These are phyloP conservation scores for Phytophthora palmivora DNA, from an alignment of 352 stramenopile species.

Conservation along the genomic window DNA sequence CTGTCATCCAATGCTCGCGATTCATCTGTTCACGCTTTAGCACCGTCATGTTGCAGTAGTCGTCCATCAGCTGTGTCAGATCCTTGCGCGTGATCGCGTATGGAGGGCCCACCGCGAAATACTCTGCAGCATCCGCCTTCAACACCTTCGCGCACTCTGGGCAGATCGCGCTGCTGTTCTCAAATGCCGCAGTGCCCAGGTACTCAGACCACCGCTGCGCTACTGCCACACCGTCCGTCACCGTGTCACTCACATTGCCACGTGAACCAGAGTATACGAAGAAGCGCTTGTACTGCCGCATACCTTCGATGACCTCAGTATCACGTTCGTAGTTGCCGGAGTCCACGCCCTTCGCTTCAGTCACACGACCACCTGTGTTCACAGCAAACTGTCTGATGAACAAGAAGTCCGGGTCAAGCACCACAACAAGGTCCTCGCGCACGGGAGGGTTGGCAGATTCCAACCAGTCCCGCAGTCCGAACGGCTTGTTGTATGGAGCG, in stretches of 20 bases:
- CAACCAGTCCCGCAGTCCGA: slow-evolving; percentile 79
- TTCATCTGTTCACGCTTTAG: slow-evolving; percentile 49
- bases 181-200: slow-evolving; percentile 41
- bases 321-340: slow-evolving; percentile 67
- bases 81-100: slow-evolving; percentile 68
- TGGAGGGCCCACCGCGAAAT: slow-evolving; percentile 61
- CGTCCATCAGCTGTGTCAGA: slow-evolving; percentile 57
- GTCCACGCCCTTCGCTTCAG: slow-evolving; percentile 54
- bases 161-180: slow-evolving; percentile 60
- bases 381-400: slow-evolving; percentile 73
- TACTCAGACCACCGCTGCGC: slow-evolving; percentile 63
- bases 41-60: slow-evolving; percentile 74
- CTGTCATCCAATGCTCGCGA: slow-evolving; percentile 45
- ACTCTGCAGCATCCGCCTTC: slow-evolving; percentile 52
- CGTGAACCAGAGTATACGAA: slow-evolving; percentile 78
- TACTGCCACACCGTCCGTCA: slow-evolving; percentile 53
- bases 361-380: slow-evolving; percentile 69
- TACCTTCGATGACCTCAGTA: slow-evolving; percentile 70
- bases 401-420: slow-evolving; percentile 79
- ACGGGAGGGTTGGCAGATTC: slow-evolving; percentile 67
- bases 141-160: slow-evolving; percentile 56
- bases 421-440: slow-evolving; percentile 55
- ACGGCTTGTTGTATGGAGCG: slow-evolving; percentile 72
- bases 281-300: slow-evolving; percentile 84
- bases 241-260: slow-evolving; percentile 48